A percentile compares a stretch with the other conserved stretches of the same genome.
Evolutionary conservation across 257 asterid species (phyloP).

Genomic region (Rauvolfia tetraphylla): DNA sequence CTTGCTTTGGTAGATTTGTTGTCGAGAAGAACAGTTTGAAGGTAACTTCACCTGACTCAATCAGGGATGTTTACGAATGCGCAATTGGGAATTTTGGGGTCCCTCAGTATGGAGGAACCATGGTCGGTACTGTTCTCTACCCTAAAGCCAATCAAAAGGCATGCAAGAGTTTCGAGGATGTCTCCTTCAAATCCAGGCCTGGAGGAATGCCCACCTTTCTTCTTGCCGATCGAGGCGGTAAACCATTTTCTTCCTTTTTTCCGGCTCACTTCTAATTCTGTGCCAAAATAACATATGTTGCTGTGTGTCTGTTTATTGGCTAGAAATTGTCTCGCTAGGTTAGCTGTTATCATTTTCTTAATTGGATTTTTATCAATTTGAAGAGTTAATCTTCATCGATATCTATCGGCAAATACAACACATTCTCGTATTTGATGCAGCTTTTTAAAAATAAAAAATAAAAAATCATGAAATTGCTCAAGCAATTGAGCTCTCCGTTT

Average conservation of each 20-base stretch:
- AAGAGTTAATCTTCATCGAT: not conserved
- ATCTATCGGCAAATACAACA: not conserved
- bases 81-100: slow-evolving; percentile 99
- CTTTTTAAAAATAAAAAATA: too few relatives aligned
- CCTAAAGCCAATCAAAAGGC: slow-evolving; percentile 82
- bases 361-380: not conserved
- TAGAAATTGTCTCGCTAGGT: not conserved
- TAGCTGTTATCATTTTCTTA: not conserved
- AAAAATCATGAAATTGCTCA: not conserved
- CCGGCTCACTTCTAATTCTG: too few relatives aligned
- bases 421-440: not conserved
- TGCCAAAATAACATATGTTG: not conserved
- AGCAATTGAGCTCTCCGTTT: not conserved
- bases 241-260: not conserved
- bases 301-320: not conserved
- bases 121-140: slow-evolving; percentile 70
- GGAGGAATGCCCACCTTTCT: slow-evolving; percentile 88
- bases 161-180: slow-evolving; percentile 50
- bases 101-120: slow-evolving; percentile 89
- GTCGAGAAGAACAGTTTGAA: slow-evolving; percentile 94
- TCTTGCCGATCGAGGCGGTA: slow-evolving; percentile 94
- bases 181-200: slow-evolving; percentile 58
- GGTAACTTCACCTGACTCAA: slow-evolving; percentile 69
- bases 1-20: slow-evolving; percentile 73
- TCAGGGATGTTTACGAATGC: slow-evolving; percentile 68